These are phyloP conservation scores for Vitis rotundifolia DNA, from an alignment of 164 flowering plant species.

Conservation along the genomic window DNA sequence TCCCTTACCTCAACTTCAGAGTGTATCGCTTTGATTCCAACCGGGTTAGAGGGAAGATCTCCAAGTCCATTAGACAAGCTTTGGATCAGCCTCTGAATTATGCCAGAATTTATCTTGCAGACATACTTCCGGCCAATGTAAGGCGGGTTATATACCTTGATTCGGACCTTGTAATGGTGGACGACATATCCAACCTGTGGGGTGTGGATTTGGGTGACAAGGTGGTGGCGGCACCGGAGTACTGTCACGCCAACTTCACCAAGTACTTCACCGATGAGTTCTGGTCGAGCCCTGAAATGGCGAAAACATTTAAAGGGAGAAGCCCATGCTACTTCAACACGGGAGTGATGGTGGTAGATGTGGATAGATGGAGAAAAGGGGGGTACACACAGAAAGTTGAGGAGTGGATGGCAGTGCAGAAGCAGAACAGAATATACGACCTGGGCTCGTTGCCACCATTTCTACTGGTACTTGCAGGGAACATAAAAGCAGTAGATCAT, in stretches of 20 bases:
- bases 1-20: constrained; percentile 62
- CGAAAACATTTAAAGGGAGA: constrained; percentile 43
- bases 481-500: constrained; percentile 52
- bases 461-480: constrained; percentile 58
- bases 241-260: constrained; percentile 70
- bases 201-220: constrained; percentile 51
- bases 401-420: constrained; percentile 69
- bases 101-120: constrained; percentile 65
- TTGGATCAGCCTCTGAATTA: constrained; percentile 76
- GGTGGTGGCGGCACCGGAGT: constrained; percentile 73
- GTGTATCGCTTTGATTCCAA: constrained; percentile 49
- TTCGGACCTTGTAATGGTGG: constrained; percentile 68
- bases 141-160: constrained; percentile 66
- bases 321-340: constrained; percentile 73
- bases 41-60: constrained; percentile 53
- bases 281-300: constrained; percentile 49
- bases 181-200: constrained; percentile 59
- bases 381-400: constrained; percentile 54
- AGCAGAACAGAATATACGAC: constrained; percentile 51
- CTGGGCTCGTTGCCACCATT: constrained; percentile 67
- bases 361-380: constrained; percentile 65
- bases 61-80: constrained; percentile 67
- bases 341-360: constrained; percentile 70
- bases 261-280: constrained; percentile 55
- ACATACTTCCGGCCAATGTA: constrained; percentile 48